Evolutionary conservation across 2,329 filamentous ascomycete species (phyloP).

Genomic region (Periconia sp.): DNA sequence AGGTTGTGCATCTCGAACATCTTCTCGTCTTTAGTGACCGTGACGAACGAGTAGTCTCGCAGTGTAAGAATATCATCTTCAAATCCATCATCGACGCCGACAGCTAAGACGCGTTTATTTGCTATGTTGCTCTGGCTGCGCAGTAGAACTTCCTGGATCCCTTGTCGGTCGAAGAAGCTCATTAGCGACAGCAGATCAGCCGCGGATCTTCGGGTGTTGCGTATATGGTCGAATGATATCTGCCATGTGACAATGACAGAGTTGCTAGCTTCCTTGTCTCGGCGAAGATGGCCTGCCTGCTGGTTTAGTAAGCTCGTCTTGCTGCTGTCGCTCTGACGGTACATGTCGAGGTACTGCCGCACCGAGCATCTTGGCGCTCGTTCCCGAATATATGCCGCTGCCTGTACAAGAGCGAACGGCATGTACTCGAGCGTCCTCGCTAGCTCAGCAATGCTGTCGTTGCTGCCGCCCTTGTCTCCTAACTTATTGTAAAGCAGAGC

Average conservation of each 20-base stretch:
- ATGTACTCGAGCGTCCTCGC: conserved; percentile 34
- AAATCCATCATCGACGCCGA: conserved; percentile 16
- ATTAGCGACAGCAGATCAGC: conserved; percentile 54
- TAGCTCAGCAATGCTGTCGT: conserved; percentile 8
- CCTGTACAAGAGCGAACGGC: conserved; percentile 45
- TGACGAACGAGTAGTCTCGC: conserved; percentile 10
- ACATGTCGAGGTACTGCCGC: conserved; percentile 47
- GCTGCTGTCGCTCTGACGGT: conserved; percentile 42
- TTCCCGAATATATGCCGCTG: conserved; percentile 38
- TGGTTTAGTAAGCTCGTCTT: conserved; percentile 19
- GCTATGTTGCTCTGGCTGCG: background rate
- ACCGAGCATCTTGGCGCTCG: conserved; percentile 19
- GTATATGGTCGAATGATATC: conserved; percentile 42
- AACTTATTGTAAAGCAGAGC: conserved; percentile 15
- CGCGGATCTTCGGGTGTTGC: conserved; percentile 30
- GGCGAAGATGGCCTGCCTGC: conserved; percentile 37
- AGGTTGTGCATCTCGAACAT: conserved; percentile 9
- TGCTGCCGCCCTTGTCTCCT: background rate
- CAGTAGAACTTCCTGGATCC: conserved; percentile 45
- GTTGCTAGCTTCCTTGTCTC: conserved; percentile 39
- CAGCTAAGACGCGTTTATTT: background rate
- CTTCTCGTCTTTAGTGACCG: background rate
- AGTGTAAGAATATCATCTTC: conserved; percentile 11
- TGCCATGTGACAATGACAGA: conserved; percentile 48
- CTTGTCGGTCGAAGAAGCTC: conserved; percentile 54